phyloP scores from a whole-genome alignment of 139 green algal species.

The Nannochloris sp. region DNA sequence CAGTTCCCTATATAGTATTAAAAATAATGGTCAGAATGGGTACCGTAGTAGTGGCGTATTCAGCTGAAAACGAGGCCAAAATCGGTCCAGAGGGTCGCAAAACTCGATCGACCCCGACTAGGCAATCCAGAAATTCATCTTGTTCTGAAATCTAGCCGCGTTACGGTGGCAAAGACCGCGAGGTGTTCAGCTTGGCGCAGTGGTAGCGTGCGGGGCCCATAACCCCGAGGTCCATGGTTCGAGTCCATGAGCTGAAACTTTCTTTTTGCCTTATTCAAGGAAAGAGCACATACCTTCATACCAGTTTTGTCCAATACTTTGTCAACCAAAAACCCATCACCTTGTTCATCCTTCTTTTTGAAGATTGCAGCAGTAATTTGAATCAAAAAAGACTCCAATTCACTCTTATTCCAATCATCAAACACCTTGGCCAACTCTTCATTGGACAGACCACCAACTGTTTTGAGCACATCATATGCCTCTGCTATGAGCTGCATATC shows the following conservation, averaged over 20 bases:
- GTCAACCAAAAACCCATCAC: conserved; percentile 76
- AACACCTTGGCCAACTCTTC: conserved; percentile 85
- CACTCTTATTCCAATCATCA: conserved; percentile 81
- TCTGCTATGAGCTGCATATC: conserved; percentile 99
- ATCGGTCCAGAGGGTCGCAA: no score
- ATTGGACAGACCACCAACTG: conserved; percentile 88
- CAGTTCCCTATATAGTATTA: conserved; percentile 29
- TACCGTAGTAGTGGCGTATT: no score
- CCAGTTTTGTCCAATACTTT: conserved; percentile 98
- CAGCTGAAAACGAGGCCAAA: no score
- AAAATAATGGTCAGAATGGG: no score
- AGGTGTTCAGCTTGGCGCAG: conserved; percentile 19
- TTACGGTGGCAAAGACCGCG: not conserved
- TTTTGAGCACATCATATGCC: conserved; percentile 95
- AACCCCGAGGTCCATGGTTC: conserved; percentile 19
- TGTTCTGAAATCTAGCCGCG: not conserved
- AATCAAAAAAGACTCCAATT: conserved; percentile 87
- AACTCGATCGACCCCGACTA: no score
- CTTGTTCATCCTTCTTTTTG: conserved; percentile 69
- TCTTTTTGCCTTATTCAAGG: conserved; percentile 1
- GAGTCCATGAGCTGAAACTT: conserved; percentile 16
- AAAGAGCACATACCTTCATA: conserved; percentile 65
- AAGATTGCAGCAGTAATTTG: conserved; percentile 93
- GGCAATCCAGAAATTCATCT: not conserved
- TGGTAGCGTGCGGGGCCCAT: conserved; percentile 20